A percentile compares a stretch with the other conserved stretches of the same genome.
phyloP scores from a whole-genome alignment of 2,329 filamentous ascomycete genomes.

The Fusarium abutilonis region DNA sequence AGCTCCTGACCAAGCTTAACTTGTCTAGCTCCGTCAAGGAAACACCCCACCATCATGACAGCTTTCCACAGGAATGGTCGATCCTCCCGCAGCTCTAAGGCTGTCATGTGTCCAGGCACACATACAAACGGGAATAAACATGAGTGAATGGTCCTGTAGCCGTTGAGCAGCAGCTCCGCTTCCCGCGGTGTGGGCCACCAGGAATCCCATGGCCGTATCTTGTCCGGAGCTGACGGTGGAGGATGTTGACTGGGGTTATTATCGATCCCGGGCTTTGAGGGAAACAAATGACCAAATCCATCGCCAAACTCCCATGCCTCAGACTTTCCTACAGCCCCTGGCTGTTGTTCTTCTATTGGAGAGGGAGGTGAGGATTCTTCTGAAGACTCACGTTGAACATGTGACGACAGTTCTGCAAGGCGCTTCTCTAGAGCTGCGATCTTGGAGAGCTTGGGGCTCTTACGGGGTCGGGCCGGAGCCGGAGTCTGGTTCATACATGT shows the following conservation, averaged over 20 bases:
- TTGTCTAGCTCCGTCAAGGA: constrained; percentile 57
- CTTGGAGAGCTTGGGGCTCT: constrained; percentile 58
- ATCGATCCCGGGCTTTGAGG: constrained; percentile 30
- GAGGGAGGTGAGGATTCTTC: constrained; percentile 19
- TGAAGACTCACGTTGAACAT: constrained; percentile 50
- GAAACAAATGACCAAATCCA: constrained; percentile 52
- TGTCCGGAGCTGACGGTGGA: constrained; percentile 22
- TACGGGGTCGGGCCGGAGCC: constrained; percentile 59
- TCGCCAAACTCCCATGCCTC: constrained; percentile 46
- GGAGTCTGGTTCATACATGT: constrained; percentile 59
- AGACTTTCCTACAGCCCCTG: constrained; percentile 17
- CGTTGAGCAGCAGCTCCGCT: constrained; percentile 52
- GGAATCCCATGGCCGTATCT: constrained; percentile 42
- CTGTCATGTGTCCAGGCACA: constrained; percentile 51
- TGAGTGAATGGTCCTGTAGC: constrained; percentile 50
- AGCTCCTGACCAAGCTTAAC: constrained; percentile 56
- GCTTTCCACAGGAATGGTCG: constrained; percentile 61
- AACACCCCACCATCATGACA: constrained; percentile 57
- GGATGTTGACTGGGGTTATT: constrained; percentile 12
- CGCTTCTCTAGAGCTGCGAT: constrained; percentile 63
- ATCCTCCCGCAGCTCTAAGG: constrained; percentile 51
- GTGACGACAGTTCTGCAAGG: constrained; percentile 59
- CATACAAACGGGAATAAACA: constrained; percentile 59
- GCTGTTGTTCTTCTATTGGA: constrained; percentile 9
- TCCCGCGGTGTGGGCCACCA: constrained; percentile 57